Evolutionary conservation across 495 filamentous ascomycete genomes (phyloP).

Genomic region (Ascobolus immersus): DNA sequence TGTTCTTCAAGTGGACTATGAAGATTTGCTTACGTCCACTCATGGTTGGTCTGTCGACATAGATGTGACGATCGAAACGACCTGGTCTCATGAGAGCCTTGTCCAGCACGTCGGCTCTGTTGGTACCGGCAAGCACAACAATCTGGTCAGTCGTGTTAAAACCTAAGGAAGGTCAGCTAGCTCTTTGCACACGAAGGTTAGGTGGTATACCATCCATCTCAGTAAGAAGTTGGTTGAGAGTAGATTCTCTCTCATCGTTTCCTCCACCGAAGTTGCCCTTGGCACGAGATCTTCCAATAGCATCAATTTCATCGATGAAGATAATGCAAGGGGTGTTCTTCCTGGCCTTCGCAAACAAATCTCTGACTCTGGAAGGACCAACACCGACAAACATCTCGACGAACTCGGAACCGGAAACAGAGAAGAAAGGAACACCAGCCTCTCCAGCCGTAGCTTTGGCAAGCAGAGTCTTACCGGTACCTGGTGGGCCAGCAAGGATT

Average conservation of each 20-base stretch:
- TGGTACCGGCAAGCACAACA: conserved; percentile 93
- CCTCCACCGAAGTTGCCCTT: conserved; percentile 47
- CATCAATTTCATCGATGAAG: conserved; percentile 98
- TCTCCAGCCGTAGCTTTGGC: conserved; percentile 96
- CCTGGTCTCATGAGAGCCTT: conserved; percentile 89
- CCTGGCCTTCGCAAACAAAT: conserved; percentile 79
- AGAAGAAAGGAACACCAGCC: conserved; percentile 93
- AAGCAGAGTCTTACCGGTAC: conserved; percentile 91
- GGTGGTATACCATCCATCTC: conserved; percentile 76
- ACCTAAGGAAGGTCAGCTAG: background rate
- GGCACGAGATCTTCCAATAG: conserved; percentile 70
- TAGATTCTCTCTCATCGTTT: conserved; percentile 89
- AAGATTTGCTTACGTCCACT: conserved; percentile 92
- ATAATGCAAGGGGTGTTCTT: conserved; percentile 97
- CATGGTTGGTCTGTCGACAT: conserved; percentile 86
- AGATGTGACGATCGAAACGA: conserved; percentile 85
- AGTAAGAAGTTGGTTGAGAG: conserved; percentile 90
- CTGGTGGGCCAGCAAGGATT: conserved; percentile 83
- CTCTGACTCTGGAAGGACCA: conserved; percentile 77
- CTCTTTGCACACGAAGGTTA: background rate
- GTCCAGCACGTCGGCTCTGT: conserved; percentile 79
- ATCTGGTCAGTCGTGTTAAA: conserved; percentile 96
- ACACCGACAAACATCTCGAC: conserved; percentile 99
- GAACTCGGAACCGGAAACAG: conserved; percentile 92
- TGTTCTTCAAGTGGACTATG: conserved; percentile 71